Percentiles rank a stretch among this genome's conserved stretches.
phyloP scores from a whole-genome alignment of 2,329 filamentous ascomycete species.

The Blastomyces parvus region DNA sequence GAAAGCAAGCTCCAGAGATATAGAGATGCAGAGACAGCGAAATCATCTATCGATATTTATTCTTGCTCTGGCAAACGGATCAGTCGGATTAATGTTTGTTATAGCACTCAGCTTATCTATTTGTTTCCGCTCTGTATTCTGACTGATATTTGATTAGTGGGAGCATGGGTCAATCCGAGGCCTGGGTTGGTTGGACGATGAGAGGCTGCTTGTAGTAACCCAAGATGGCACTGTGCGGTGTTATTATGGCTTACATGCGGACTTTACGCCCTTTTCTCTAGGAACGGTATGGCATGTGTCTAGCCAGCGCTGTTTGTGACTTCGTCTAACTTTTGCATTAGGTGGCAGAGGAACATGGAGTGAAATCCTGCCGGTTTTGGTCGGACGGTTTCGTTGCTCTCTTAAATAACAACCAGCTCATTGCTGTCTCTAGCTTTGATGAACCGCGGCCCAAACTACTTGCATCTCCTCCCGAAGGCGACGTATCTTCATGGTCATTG shows the following conservation, averaged over 20 bases:
- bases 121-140: constrained; percentile 6
- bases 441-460: constrained; percentile 82
- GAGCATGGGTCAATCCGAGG: constrained; percentile 80
- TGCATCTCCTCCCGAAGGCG: constrained; percentile 63
- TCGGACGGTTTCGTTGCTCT: constrained; percentile 85
- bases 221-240: constrained; percentile 84
- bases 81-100: constrained; percentile 56
- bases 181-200: constrained; percentile 92
- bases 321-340: constrained; percentile 19
- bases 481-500: constrained; percentile 79
- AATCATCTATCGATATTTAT: constrained; percentile 87
- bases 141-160: constrained; percentile 48
- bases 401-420: constrained; percentile 74
- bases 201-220: constrained; percentile 79
- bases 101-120: background rate
- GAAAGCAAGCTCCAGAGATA: constrained; percentile 74
- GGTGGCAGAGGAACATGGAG: constrained; percentile 78
- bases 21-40: constrained; percentile 59
- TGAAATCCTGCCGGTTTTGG: constrained; percentile 86
- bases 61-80: constrained; percentile 85
- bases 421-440: constrained; percentile 79
- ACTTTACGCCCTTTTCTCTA: constrained; percentile 89
- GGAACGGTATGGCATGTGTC: constrained; percentile 50
- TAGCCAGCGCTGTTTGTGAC: background rate
- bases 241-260: constrained; percentile 83